Base-by-base conservation (phyloP, 306 rosid genomes). In the Lagenaria siceraria region DNA sequence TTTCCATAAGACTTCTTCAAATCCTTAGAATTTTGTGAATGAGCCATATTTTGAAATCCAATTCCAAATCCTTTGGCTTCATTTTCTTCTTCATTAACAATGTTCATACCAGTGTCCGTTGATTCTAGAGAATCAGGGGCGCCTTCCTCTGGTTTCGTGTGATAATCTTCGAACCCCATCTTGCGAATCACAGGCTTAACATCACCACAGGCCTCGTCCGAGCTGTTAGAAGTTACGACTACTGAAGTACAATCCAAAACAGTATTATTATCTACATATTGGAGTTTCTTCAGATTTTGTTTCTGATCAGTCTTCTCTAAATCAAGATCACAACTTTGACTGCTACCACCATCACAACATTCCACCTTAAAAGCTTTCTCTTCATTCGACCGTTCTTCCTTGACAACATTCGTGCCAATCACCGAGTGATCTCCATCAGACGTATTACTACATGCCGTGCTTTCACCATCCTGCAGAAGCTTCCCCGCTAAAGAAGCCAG, bases 401-500 rank as follows among this genome's bases (percentile, higher is more conserved):
- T 89, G 71, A 83, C 42, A 31, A 74, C 81, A 29, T 81, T 80
- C 71, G 83, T 80, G 65, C 82, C 87, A 35, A 80, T 80, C 77
- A 80, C 76, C 24, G 79, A 83, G 49, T 65, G 89, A 79, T 79
- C 85, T 83, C 89, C 92, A 84, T 82, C 89, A 10, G 93, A 88
- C n/a, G 90, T 93, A 78, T 92, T 85, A 84, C 97, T 94, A 61
- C 88, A 92, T 24, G 92, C 84, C 21, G 95, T 87, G 82, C 96
- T 89, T 84, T 88, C 96, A 51, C 89, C 80, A 91, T 94, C 97
- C 85, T 76, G 84, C 91, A 94, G 85, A 74, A 94, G 87, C 88
- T 92, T 85, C 61, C 97, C 97, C 35, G 98, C 98, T 82, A 94
- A 80, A 80, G 97, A 87, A 80, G 97, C 97, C 84, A 94, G 76